phyloP scores from a whole-genome alignment of 306 rosid species.

The Alnus rubra region DNA sequence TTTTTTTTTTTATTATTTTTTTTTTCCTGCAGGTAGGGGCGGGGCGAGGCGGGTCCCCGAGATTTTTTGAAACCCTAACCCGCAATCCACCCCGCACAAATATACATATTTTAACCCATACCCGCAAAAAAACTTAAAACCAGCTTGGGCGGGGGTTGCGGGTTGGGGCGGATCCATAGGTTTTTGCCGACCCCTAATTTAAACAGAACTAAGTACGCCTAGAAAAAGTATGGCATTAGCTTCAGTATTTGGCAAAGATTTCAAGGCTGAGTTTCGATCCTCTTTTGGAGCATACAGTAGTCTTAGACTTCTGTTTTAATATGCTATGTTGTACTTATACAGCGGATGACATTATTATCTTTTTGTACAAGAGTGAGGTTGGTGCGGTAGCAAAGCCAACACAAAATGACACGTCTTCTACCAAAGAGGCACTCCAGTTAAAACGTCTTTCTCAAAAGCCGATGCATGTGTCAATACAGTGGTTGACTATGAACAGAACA shows the following conservation, averaged over 20 bases:
- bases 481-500: slow-evolving; percentile 10
- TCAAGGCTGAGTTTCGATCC: slow-evolving; percentile 6
- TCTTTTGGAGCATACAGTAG: neutral
- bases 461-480: neutral
- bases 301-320: neutral
- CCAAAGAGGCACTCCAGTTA: slow-evolving; percentile 5
- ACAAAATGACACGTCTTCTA: slow-evolving; percentile 27
- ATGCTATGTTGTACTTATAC: neutral
- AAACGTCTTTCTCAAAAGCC: slow-evolving; percentile 10
- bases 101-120: too few relatives aligned
- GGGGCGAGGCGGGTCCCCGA: too few relatives aligned
- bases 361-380: slow-evolving; percentile 36
- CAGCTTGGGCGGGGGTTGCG: too few relatives aligned
- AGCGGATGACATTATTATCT: neutral
- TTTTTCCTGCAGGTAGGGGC: too few relatives aligned
- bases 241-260: slow-evolving; percentile 1
- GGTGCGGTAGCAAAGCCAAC: slow-evolving; percentile 35
- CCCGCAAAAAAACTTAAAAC: too few relatives aligned
- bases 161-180: too few relatives aligned
- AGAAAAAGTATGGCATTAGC: neutral
- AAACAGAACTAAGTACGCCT: neutral
- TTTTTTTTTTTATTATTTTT: too few relatives aligned
- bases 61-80: too few relatives aligned
- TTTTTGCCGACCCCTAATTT: neutral
- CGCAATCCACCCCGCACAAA: too few relatives aligned